Evolutionary conservation across 352 stramenopile genomes (phyloP).

Genomic region (Phytophthora cajani): DNA sequence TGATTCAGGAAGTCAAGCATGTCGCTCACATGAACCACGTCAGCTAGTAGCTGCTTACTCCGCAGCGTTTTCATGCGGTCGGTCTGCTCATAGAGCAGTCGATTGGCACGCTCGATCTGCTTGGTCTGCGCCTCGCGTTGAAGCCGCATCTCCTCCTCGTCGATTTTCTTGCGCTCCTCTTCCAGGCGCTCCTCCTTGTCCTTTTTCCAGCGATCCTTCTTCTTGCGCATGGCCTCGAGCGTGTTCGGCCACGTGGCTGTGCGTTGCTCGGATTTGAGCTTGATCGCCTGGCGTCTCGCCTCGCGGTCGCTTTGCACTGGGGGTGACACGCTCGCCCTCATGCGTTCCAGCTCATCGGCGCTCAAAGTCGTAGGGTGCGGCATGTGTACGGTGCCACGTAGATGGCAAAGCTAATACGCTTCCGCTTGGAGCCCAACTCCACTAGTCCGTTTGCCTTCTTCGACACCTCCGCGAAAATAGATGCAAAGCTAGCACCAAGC

Average conservation of each 20-base stretch:
- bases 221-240: conserved; percentile 87
- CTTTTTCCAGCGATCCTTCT: conserved; percentile 92
- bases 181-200: conserved; percentile 90
- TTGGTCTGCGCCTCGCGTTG: conserved; percentile 74
- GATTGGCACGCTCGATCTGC: conserved; percentile 88
- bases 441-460: background rate
- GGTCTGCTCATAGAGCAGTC: conserved; percentile 90
- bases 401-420: background rate
- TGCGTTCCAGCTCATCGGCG: conserved; percentile 71
- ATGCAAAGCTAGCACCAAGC: background rate
- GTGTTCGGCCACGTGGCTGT: conserved; percentile 93
- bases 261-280: conserved; percentile 81
- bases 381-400: conserved; percentile 19
- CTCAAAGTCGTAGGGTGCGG: conserved; percentile 58
- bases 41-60: conserved; percentile 83
- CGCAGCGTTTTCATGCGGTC: conserved; percentile 93
- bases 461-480: conserved; percentile 3
- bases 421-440: background rate
- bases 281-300: conserved; percentile 63
- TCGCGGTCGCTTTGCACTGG: conserved; percentile 74
- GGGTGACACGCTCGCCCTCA: conserved; percentile 73
- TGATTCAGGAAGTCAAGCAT: background rate
- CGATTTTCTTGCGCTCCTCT: conserved; percentile 69
- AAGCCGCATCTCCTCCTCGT: conserved; percentile 79
- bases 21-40: conserved; percentile 78